Base-by-base conservation (phyloP, 1,139 yeast species). In the Kodamaea fungicola region DNA sequence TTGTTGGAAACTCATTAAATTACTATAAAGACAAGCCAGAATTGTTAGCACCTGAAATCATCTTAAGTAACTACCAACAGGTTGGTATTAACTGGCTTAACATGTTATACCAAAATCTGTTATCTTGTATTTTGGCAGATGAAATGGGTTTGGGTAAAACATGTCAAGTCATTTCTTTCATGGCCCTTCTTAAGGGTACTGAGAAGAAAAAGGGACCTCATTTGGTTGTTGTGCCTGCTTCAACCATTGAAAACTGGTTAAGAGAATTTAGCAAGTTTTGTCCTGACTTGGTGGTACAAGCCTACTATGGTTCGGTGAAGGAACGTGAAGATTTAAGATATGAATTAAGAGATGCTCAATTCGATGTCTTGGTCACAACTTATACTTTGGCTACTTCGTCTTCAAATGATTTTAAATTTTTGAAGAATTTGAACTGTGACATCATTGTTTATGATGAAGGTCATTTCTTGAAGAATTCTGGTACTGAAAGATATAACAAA, bases 111-210 rank as follows among this genome's bases (percentile, higher is more conserved):
- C 78, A 77, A 42, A 79, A 85, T 52, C 75, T 79, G 19, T 69
- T 92, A 40, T 88, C 97, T 7, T 90, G 98, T 63, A 92, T 92
- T 41, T 68, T 92, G 34, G 99, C 98, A 0, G 99, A 92, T 62
- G 99, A 92, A 60, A 89, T 90, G 97, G 97, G 97, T 8, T 68
- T 92, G 36, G 98, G 98, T 41, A 92, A 92, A 57, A 92, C 97
- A 0, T 85, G 96, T 59, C 97, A 92, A 62, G 96, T 92, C 22
- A 89, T 92, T 61, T 76, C 97, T n/a, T 90, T 92, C 54, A 64
- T 92, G 56, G 89, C 97, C 1, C 82, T 85, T 54, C 70, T 92
- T 50, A 85, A 87, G 54, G 83, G 86, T 48, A 68, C 51, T 3
- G 76, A 76, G 6, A 59, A 52, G 19, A 57, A 62, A 30, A 59